These are phyloP conservation scores for Cercospora sp. DNA, from an alignment of 2,329 filamentous ascomycete genomes.

Conservation along the genomic window DNA sequence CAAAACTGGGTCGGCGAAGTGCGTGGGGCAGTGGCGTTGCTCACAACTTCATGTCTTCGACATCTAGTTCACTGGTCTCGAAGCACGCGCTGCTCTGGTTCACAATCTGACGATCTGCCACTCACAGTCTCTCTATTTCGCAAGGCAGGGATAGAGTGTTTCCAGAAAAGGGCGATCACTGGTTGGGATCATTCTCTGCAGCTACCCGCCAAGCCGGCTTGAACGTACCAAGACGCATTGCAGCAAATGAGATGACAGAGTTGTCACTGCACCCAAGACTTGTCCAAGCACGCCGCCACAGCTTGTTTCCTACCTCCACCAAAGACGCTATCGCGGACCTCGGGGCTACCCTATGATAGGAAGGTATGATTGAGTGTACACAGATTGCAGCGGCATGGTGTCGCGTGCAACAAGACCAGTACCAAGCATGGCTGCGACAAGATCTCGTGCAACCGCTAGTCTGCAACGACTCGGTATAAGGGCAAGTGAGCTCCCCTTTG, in stretches of 20 bases:
- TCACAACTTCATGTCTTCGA: slow-evolving; percentile 11
- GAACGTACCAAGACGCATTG: slow-evolving; percentile 1
- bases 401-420: slow-evolving; percentile 13
- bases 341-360: slow-evolving; percentile 20
- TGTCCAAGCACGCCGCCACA: neutral
- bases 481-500: neutral
- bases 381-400: slow-evolving; percentile 4
- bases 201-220: slow-evolving; percentile 11
- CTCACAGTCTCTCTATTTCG: neutral
- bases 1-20: neutral
- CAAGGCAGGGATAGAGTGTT: neutral
- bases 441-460: neutral
- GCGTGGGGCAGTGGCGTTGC: neutral
- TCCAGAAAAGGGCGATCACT: slow-evolving; percentile 3
- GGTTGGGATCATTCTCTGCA: neutral
- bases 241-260: slow-evolving; percentile 13
- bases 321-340: neutral
- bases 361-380: slow-evolving; percentile 19
- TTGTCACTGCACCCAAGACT: slow-evolving; percentile 8
- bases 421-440: slow-evolving; percentile 7
- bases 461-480: slow-evolving; percentile 12
- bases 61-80: neutral
- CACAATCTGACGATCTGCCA: neutral
- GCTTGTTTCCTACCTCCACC: slow-evolving; percentile 2
- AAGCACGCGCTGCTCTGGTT: neutral